These are phyloP conservation scores for Cicer arietinum DNA, from an alignment of 306 rosid species.

Conservation along the genomic window DNA sequence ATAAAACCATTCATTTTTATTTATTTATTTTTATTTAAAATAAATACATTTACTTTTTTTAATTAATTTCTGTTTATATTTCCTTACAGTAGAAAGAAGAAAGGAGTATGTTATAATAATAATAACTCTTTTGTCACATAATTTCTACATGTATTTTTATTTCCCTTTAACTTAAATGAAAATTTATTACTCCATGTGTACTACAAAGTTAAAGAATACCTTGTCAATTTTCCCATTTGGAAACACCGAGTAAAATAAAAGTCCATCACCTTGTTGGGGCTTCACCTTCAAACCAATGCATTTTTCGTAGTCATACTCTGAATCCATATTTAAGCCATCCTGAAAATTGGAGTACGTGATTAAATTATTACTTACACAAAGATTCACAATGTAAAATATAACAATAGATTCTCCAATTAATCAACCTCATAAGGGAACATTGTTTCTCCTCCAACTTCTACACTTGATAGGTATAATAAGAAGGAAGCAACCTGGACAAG, in stretches of 20 bases:
- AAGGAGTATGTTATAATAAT: background rate
- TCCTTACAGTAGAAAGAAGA: too few species aligned
- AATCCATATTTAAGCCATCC: slow-evolving; percentile 53
- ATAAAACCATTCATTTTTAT: too few species aligned
- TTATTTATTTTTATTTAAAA: too few species aligned
- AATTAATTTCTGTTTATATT: too few species aligned
- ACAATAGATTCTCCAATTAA: background rate
- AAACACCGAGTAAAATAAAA: slow-evolving; percentile 64
- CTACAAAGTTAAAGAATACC: slow-evolving; percentile 43
- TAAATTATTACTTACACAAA: slow-evolving; percentile 12
- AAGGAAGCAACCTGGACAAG: slow-evolving; percentile 66
- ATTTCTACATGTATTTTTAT: background rate
- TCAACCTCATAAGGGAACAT: slow-evolving; percentile 78
- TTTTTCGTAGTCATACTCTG: slow-evolving; percentile 54
- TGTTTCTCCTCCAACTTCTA: slow-evolving; percentile 76
- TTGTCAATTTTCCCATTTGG: slow-evolving; percentile 65
- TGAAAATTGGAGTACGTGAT: slow-evolving; percentile 21
- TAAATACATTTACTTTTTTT: too few species aligned
- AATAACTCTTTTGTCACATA: background rate
- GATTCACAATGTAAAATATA: background rate
- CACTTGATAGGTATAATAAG: slow-evolving; percentile 66
- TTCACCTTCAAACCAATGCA: slow-evolving; percentile 73
- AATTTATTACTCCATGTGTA: background rate
- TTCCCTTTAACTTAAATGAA: background rate
- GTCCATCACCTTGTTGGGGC: slow-evolving; percentile 71